A percentile compares a stretch with the other conserved stretches of the same genome.
These are phyloP conservation scores for Penicillium glabrum DNA, from an alignment of 2,329 filamentous ascomycete genomes.

Conservation along the genomic window DNA sequence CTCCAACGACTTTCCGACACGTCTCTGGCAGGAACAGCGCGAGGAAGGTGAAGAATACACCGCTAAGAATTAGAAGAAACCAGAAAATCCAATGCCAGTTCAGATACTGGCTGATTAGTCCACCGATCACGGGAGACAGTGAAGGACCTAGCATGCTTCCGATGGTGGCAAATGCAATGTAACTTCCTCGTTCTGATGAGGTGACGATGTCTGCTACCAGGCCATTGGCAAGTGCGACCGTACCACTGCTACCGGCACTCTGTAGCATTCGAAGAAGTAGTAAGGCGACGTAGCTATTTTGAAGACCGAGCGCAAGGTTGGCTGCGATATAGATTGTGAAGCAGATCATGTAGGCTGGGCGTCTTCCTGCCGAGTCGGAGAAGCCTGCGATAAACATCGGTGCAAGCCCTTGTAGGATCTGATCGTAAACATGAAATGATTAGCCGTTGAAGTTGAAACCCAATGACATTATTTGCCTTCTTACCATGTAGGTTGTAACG, in stretches of 20 bases:
- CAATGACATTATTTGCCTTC: constrained; percentile 1
- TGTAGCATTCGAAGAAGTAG: constrained; percentile 18
- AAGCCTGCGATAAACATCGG: constrained; percentile 58
- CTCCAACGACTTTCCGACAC: constrained; percentile 40
- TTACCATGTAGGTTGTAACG: constrained; percentile 51
- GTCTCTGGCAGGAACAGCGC: constrained; percentile 58
- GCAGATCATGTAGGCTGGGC: constrained; percentile 58
- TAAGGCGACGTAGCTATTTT: constrained; percentile 51
- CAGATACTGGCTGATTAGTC: constrained; percentile 63
- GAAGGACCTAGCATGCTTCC: constrained; percentile 53
- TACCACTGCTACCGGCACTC: constrained; percentile 33
- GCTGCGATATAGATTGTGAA: constrained; percentile 53
- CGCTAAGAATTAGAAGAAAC: constrained; percentile 60
- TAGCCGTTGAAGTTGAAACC: constrained; percentile 1
- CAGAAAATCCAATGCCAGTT: constrained; percentile 66
- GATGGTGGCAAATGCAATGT: constrained; percentile 26
- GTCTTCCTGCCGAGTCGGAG: constrained; percentile 58
- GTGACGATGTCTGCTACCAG: constrained; percentile 55
- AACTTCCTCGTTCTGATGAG: constrained; percentile 64
- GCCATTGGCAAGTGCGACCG: constrained; percentile 67
- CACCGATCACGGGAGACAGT: constrained; percentile 63
- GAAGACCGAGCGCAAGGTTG: constrained; percentile 61
- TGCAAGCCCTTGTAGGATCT: constrained; percentile 31
- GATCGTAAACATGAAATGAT: neutral
- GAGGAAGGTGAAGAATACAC: constrained; percentile 55